A percentile compares a stretch with the other conserved stretches of the same genome.
These are phyloP conservation scores for Rosa hybrid DNA, from an alignment of 331 rosid genomes.

Conservation along the genomic window DNA sequence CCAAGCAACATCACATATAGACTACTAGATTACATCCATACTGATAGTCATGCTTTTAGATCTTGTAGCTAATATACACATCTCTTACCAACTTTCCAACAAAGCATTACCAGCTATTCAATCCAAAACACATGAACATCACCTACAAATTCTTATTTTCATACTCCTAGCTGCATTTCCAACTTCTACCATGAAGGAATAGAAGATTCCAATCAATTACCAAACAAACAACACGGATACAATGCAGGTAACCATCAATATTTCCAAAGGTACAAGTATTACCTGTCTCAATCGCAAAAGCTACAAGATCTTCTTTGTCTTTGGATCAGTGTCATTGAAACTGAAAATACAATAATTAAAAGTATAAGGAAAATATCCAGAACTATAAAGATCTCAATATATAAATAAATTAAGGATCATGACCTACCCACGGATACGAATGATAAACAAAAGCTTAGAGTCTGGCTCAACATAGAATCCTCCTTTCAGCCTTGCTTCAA, in stretches of 20 bases:
- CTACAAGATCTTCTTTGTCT: slow-evolving; percentile 71
- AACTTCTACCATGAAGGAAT: no score
- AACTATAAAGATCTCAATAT: no score
- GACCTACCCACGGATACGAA: slow-evolving; percentile 28
- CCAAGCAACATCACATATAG: not conserved
- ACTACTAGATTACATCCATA: not conserved
- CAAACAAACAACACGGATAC: no score
- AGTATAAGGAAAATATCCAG: not conserved
- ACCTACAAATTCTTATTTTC: no score
- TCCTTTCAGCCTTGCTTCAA: slow-evolving; percentile 86
- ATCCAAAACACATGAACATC: not conserved
- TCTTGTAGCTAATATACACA: not conserved
- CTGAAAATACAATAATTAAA: slow-evolving; percentile 36
- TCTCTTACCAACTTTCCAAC: not conserved
- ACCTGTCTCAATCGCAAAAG: slow-evolving; percentile 19
- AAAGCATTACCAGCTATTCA: slow-evolving; percentile 4
- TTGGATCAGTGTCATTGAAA: slow-evolving; percentile 88
- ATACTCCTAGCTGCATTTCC: no score
- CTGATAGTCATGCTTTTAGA: not conserved
- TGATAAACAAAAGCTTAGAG: slow-evolving; percentile 71
- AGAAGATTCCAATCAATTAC: no score
- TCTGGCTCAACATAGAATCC: slow-evolving; percentile 93
- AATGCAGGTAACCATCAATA: no score
- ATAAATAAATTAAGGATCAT: no score
- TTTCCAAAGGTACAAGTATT: slow-evolving; percentile 18